Base-by-base conservation (phyloP, 352 stramenopile species). In the Phytophthora litchii region DNA sequence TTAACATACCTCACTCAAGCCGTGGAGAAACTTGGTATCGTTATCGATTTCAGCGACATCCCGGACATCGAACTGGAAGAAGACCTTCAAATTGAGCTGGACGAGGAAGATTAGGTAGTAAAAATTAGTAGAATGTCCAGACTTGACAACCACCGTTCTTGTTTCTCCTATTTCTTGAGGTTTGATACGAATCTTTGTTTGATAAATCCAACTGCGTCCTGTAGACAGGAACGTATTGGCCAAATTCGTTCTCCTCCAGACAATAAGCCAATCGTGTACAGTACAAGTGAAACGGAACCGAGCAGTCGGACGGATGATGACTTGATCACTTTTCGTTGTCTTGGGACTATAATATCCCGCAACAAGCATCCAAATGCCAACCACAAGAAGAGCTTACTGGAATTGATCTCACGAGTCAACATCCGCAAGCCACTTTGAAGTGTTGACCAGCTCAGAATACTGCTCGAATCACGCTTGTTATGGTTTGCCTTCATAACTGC, bases 401-500 rank as follows among this genome's bases (percentile, higher is more conserved):
- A 62, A 21, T 69, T 31, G 2, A 64, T 23, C 12, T 42, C 37
- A 45, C 31, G 71, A 20, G 17, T 34, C 53, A 46, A 10, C 14
- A 45, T 19, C n/a, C 55, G 65, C 3, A 49, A n/a, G 19, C 60
- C 50, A 35, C 35, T 71, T 10, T 56, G 50, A 7, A 74, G 20
- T 14, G 37, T 40, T 17, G 54, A 38, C 50, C 50, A 74, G 25
- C 54, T 67, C 8, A 63, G 10, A 27, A 63, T 31, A n/a, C 40
- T 44, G 29, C 20, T 60, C 2, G 55, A 70, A 2, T 72, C 55
- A 17, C 43, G 45, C 0, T 67, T 57, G 16, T 86, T 64, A 52
- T 88, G 68, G 16, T 83, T 83, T 4, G 52, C 61, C 51, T 94
- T 94, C 70, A 94, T 85, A 25, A 90, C 74, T 0, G 82, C 79